Percentiles rank a stretch among this genome's conserved stretches.
Evolutionary conservation across 805 yeast genomes (phyloP).

Genomic region (Metschnikowia santaceciliae): DNA sequence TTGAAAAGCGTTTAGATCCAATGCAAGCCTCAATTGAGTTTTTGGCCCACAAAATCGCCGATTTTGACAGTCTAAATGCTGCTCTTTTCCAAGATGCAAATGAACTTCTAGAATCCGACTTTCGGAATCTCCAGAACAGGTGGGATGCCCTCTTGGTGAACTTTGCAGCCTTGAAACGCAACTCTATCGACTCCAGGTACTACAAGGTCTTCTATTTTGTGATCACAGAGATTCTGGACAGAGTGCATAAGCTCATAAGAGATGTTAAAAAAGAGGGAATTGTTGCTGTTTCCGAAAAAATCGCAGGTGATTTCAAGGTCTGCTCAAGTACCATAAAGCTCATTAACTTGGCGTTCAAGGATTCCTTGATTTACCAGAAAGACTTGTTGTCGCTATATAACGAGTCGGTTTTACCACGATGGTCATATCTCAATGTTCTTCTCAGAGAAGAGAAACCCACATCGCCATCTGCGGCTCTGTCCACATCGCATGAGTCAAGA

Average conservation of each 20-base stretch:
- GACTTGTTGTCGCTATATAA: slow-evolving; percentile 8
- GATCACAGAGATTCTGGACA: slow-evolving; percentile 6
- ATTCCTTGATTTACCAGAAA: slow-evolving; percentile 34
- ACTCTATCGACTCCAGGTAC: slow-evolving; percentile 9
- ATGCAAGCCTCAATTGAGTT: slow-evolving; percentile 13
- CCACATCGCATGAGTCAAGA: neutral
- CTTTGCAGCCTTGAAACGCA: slow-evolving; percentile 7
- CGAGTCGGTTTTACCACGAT: slow-evolving; percentile 9
- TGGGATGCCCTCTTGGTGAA: slow-evolving; percentile 9
- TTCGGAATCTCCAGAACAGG: slow-evolving; percentile 2
- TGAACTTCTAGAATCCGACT: neutral
- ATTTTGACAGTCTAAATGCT: slow-evolving; percentile 3
- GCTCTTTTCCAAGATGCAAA: neutral
- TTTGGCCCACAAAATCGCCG: slow-evolving; percentile 7
- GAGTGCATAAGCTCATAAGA: slow-evolving; percentile 5
- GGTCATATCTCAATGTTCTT: slow-evolving; percentile 10
- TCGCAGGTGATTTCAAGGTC: slow-evolving; percentile 33
- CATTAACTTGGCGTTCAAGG: slow-evolving; percentile 32
- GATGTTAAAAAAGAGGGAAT: slow-evolving; percentile 11
- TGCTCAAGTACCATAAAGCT: slow-evolving; percentile 37
- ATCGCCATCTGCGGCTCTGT: neutral
- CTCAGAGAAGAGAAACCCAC: neutral
- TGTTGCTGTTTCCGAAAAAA: slow-evolving; percentile 20
- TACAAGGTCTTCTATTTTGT: slow-evolving; percentile 8
- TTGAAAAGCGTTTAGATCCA: slow-evolving; percentile 2